These are phyloP conservation scores for Lanmaoa pseudosensibilis DNA, from an alignment of 768 basidiomycete species.

Conservation along the genomic window DNA sequence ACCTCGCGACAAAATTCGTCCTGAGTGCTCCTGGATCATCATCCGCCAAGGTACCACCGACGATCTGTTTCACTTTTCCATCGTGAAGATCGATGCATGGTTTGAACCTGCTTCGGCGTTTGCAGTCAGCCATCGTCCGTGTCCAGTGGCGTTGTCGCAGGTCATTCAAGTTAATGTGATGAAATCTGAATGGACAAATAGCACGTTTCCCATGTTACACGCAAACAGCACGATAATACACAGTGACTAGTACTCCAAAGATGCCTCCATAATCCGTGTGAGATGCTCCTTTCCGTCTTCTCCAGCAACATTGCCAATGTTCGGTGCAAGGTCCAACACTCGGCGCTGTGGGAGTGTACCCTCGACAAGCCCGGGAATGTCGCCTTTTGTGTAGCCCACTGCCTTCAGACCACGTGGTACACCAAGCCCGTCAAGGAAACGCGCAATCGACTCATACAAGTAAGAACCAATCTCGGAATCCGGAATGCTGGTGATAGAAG, in stretches of 20 bases:
- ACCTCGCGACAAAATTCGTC: conserved; percentile 94
- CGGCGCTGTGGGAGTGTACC: conserved; percentile 91
- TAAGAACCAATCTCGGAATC: conserved; percentile 78
- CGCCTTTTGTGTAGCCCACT: conserved; percentile 67
- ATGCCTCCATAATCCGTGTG: conserved; percentile 74
- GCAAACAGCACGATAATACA: conserved; percentile 11
- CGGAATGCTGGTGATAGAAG: conserved; percentile 69
- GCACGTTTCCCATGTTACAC: conserved; percentile 1
- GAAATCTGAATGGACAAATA: background rate
- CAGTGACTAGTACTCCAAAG: conserved; percentile 63
- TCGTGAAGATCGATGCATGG: conserved; percentile 98
- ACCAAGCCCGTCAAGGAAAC: conserved; percentile 81
- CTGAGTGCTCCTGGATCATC: conserved; percentile 55
- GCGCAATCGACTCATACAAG: conserved; percentile 82
- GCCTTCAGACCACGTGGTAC: conserved; percentile 86
- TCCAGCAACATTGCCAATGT: conserved; percentile 78
- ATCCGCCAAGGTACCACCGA: conserved; percentile 90
- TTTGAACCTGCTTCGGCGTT: conserved; percentile 57
- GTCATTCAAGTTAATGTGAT: background rate
- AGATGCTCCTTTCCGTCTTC: conserved; percentile 84
- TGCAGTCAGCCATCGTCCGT: conserved; percentile 21
- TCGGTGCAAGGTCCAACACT: conserved; percentile 90
- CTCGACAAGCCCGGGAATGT: conserved; percentile 76
- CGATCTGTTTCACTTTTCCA: conserved; percentile 97
- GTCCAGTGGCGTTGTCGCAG: too few species aligned